Evolutionary conservation across 352 stramenopile species (phyloP).

Genomic region (Pythium dissotocum): DNA sequence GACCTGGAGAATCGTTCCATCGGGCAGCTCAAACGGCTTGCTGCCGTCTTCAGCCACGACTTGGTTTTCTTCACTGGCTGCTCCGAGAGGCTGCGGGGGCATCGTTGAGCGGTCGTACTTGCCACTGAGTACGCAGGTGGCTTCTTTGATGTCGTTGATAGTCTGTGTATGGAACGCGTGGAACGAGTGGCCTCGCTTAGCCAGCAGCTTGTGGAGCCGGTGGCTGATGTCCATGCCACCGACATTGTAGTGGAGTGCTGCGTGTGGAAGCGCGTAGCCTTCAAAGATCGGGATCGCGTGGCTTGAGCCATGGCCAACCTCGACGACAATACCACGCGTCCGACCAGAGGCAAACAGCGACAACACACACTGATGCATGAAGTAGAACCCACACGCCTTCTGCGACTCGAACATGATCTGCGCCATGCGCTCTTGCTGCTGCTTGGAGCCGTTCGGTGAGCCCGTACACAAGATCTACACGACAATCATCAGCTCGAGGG

Average conservation of each 20-base stretch:
- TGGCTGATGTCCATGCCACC: slow-evolving; percentile 80
- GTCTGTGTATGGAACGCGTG: slow-evolving; percentile 70
- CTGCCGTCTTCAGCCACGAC: slow-evolving; percentile 27
- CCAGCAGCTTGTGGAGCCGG: slow-evolving; percentile 67
- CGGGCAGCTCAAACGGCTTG: slow-evolving; percentile 81
- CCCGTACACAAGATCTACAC: slow-evolving; percentile 67
- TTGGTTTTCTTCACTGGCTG: slow-evolving; percentile 29
- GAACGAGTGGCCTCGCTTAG: slow-evolving; percentile 66
- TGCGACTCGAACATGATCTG: slow-evolving; percentile 88
- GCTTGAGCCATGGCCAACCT: slow-evolving; percentile 84
- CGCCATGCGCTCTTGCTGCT: slow-evolving; percentile 77
- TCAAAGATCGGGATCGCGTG: slow-evolving; percentile 88
- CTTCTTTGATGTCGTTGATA: slow-evolving; percentile 88
- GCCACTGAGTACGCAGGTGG: slow-evolving; percentile 41
- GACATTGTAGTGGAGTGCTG: slow-evolving; percentile 61
- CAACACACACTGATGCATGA: slow-evolving; percentile 83
- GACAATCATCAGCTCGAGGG: background rate
- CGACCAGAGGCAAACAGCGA: slow-evolving; percentile 86
- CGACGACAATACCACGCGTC: slow-evolving; percentile 84
- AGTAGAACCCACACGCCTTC: slow-evolving; percentile 82
- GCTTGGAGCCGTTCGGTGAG: slow-evolving; percentile 51
- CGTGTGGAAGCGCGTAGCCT: slow-evolving; percentile 78
- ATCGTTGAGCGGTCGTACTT: slow-evolving; percentile 31
- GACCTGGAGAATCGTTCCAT: slow-evolving; percentile 86
- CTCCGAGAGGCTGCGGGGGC: slow-evolving; percentile 23